These are phyloP conservation scores for Aspergillus sp. DNA, from an alignment of 2,329 filamentous ascomycete genomes.

Conservation along the genomic window DNA sequence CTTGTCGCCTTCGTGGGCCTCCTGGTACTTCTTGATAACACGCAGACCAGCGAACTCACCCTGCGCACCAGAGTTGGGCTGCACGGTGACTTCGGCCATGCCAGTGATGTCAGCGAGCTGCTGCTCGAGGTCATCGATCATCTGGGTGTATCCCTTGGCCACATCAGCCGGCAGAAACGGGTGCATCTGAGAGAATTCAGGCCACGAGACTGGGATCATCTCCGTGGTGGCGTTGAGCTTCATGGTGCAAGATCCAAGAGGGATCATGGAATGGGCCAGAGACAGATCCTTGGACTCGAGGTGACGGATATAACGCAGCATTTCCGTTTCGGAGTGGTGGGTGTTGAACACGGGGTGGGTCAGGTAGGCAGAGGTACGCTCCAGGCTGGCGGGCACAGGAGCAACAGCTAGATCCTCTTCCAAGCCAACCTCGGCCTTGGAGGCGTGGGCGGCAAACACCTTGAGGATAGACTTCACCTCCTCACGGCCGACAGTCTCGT, in stretches of 20 bases:
- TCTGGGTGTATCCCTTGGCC: slow-evolving; percentile 66
- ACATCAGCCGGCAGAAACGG: slow-evolving; percentile 70
- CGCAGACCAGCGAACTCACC: slow-evolving; percentile 91
- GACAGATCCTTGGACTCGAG: slow-evolving; percentile 93
- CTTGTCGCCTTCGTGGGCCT: slow-evolving; percentile 63
- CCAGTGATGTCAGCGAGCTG: slow-evolving; percentile 83
- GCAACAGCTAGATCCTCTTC: slow-evolving; percentile 41
- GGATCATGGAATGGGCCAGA: slow-evolving; percentile 95
- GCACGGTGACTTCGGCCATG: slow-evolving; percentile 84
- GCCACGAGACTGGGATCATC: slow-evolving; percentile 83
- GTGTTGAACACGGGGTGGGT: slow-evolving; percentile 94
- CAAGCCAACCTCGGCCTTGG: slow-evolving; percentile 35
- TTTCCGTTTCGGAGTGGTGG: slow-evolving; percentile 91
- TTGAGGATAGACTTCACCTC: slow-evolving; percentile 61
- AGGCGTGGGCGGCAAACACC: slow-evolving; percentile 54
- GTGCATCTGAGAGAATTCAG: slow-evolving; percentile 76
- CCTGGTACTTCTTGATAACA: slow-evolving; percentile 81
- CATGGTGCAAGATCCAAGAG: slow-evolving; percentile 96
- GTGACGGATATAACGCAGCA: slow-evolving; percentile 90
- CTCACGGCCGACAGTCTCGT: slow-evolving; percentile 67
- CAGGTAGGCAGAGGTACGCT: slow-evolving; percentile 73
- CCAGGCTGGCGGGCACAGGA: slow-evolving; percentile 57
- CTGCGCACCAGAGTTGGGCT: slow-evolving; percentile 95
- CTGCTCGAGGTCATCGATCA: slow-evolving; percentile 72
- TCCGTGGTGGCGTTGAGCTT: slow-evolving; percentile 93